These are phyloP conservation scores for Jackrogersella minutella DNA, from an alignment of 495 filamentous ascomycete species.

Conservation along the genomic window DNA sequence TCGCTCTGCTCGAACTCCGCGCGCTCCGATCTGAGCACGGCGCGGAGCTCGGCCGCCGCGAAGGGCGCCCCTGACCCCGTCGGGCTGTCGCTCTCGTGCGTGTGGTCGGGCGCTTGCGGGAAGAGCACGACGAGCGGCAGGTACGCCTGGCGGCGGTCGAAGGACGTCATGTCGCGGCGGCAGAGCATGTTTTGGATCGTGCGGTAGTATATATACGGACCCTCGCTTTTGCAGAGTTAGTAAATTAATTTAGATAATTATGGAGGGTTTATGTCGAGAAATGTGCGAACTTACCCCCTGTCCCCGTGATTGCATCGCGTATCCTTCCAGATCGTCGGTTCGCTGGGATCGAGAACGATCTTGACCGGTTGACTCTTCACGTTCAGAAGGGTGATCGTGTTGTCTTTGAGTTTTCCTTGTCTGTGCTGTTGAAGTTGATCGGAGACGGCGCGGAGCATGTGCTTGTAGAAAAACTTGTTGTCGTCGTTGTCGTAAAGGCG, in stretches of 20 bases:
- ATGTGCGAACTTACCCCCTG: conserved; percentile 4
- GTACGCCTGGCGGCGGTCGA: not conserved
- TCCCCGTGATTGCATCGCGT: conserved; percentile 16
- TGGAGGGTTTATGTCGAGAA: not conserved
- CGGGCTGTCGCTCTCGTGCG: not conserved
- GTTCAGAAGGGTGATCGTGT: not conserved
- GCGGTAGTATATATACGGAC: conserved; percentile 24
- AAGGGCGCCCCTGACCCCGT: not conserved
- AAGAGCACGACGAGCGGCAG: not conserved
- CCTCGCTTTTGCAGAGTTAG: conserved; percentile 6
- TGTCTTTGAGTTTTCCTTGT: not conserved
- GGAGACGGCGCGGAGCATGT: not conserved
- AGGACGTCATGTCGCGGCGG: not conserved
- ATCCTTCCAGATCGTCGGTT: conserved; percentile 1
- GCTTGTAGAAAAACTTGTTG: not conserved
- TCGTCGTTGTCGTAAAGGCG: not conserved
- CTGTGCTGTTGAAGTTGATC: conserved; percentile 3
- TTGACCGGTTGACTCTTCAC: conserved; percentile 17
- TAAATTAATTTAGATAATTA: not conserved
- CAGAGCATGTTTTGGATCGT: not conserved
- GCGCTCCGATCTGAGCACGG: not conserved
- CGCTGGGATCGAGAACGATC: not conserved
- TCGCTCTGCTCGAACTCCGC: not conserved
- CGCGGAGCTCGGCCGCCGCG: not conserved
- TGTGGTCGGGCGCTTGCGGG: not conserved